Percentiles rank a stretch among this genome's conserved stretches.
These are phyloP conservation scores for Phytophthora fragariaefolia DNA, from an alignment of 352 stramenopile genomes.

Conservation along the genomic window DNA sequence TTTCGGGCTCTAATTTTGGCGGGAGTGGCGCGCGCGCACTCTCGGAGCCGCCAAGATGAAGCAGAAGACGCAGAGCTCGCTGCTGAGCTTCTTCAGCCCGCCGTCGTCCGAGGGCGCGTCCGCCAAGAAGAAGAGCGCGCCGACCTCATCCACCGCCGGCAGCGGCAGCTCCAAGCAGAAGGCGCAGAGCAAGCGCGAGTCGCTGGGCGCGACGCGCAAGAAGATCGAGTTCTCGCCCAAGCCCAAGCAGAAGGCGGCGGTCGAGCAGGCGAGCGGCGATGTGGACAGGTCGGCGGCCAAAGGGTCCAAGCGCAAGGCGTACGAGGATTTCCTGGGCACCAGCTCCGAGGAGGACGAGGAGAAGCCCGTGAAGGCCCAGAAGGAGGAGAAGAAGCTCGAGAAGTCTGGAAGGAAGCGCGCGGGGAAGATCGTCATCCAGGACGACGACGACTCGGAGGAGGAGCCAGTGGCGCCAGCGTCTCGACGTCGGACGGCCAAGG, in stretches of 20 bases:
- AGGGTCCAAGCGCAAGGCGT: constrained; percentile 56
- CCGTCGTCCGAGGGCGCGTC: constrained; percentile 44
- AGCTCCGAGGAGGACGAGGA: constrained; percentile 62
- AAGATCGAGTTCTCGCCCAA: constrained; percentile 83
- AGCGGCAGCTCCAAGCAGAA: constrained; percentile 21
- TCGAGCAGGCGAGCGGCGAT: constrained; percentile 7
- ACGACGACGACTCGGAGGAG: constrained; percentile 81
- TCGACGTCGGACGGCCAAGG: constrained; percentile 36
- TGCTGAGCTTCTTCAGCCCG: constrained; percentile 89
- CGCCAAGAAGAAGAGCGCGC: constrained; percentile 40
- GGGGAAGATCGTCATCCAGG: constrained; percentile 77
- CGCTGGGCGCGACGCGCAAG: constrained; percentile 46
- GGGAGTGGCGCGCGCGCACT: constrained; percentile 14
- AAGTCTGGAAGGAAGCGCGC: constrained; percentile 39
- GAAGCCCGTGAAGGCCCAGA: constrained; percentile 1
- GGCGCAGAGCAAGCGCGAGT: constrained; percentile 24
- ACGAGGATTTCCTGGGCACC: constrained; percentile 78
- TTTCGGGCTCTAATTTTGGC: constrained; percentile 26
- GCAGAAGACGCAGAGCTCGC: constrained; percentile 70
- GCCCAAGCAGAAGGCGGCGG: constrained; percentile 26
- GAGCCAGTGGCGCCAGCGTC: constrained; percentile 32
- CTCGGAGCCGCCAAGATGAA: constrained; percentile 31
- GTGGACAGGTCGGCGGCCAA: constrained; percentile 10
- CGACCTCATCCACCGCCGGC: constrained; percentile 10
- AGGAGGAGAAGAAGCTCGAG: constrained; percentile 31